Evolutionary conservation across 352 stramenopile genomes (phyloP), one percentile per base, ranked within the genome.

Genomic region (Peronospora belbahrii): DNA sequence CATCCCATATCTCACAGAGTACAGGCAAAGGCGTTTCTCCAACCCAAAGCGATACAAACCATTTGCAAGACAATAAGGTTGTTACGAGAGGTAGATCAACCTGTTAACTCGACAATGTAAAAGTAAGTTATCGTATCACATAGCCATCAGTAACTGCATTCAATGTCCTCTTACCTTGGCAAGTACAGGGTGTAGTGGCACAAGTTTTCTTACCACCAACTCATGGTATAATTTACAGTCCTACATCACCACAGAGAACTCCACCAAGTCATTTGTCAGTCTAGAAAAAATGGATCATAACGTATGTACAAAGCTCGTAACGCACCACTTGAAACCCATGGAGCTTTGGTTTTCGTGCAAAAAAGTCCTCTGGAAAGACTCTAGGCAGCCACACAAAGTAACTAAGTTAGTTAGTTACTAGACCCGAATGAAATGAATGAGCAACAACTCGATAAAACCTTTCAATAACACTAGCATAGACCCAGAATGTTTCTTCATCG

Each of bases 31-130:
- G 72, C 4, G 86, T 42, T 42, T 85, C 67, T 17, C 72, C 72
- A 15, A 88, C 74, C 71, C 74, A 88, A 3, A 88, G 37, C 5
- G 71, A 70, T 4, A 88, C 71, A 27, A 86, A 88, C 77, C 77
- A 88, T 55, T 88, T 88, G 59, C 66, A 86, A 20, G 69, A 74
- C 6, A 88, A 48, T 14, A 88, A 42, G 20, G 74, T 84, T 11
- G 74, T 70, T 19, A 88, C 52, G 17, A 83, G 56, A 25, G 60
- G 52, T 19, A 88, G 45, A 31, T 88, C 73, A 42, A 74, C 42
- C 73, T 85, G 37, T 32, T 30, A 28, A 44, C 15, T 23, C n/a
- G 8, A 30, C 30, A 5, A 34, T 5, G 5, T 25, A 18, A 14
- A 25, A 27, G 18, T 40, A 5, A 40, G 34, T n/a, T n/a, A n/a